Percentiles rank a stretch among this genome's conserved stretches.
phyloP scores from a whole-genome alignment of 192 early-diverging fungal genomes.

The Mortierella claussenii region DNA sequence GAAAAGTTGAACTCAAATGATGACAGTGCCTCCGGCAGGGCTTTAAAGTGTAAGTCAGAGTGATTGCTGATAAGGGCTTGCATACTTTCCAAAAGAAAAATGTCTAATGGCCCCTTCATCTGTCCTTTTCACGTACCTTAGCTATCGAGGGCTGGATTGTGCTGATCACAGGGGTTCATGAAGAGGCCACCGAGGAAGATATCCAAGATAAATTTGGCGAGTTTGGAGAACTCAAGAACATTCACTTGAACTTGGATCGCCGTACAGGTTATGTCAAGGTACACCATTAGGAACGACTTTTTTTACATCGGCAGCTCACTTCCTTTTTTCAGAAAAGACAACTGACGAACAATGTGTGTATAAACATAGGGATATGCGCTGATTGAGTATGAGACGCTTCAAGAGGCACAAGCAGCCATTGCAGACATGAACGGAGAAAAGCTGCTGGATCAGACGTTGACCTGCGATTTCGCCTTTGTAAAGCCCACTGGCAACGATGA shows the following conservation, averaged over 20 bases:
- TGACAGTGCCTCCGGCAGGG: constrained; percentile 36
- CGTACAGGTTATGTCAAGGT: constrained; percentile 97
- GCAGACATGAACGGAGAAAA: constrained; percentile 75
- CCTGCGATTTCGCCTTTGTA: constrained; percentile 92
- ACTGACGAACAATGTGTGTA: too few relatives aligned
- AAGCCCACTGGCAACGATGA: constrained; percentile 55
- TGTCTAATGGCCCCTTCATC: too few relatives aligned
- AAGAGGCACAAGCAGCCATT: constrained; percentile 86
- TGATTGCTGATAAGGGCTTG: too few relatives aligned
- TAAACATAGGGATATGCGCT: constrained; percentile 86
- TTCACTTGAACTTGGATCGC: constrained; percentile 94
- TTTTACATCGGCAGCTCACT: background rate
- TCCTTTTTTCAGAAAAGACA: background rate
- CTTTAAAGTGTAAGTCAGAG: constrained; percentile 51
- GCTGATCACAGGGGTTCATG: constrained; percentile 91
- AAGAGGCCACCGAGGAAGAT: constrained; percentile 94
- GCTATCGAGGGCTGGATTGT: constrained; percentile 96
- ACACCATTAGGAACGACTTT: constrained; percentile 8
- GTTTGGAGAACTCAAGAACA: constrained; percentile 89
- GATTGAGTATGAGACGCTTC: constrained; percentile 84
- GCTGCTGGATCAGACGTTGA: constrained; percentile 77
- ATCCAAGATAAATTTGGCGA: constrained; percentile 88
- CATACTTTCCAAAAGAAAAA: too few relatives aligned
- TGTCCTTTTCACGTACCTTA: too few relatives aligned
- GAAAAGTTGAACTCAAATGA: constrained; percentile 36